Percentiles rank a stretch among this genome's conserved stretches.
phyloP scores from a whole-genome alignment of 192 early-diverging fungal species.

The Backusella tarrabulga region DNA sequence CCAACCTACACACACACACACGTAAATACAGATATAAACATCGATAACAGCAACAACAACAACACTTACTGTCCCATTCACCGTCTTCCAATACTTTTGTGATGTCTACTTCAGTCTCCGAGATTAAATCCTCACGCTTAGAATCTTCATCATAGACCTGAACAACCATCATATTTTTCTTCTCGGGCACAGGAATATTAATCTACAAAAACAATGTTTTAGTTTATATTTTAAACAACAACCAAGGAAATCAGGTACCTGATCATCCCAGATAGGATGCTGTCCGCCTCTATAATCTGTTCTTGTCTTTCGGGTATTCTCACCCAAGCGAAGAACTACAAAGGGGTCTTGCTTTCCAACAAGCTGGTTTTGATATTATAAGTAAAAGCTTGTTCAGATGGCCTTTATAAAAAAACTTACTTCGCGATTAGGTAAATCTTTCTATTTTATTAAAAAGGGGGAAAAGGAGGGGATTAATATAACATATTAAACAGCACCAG shows the following conservation, averaged over 20 bases:
- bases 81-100: conserved; percentile 46
- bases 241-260: conserved; percentile 32
- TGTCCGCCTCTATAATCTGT: conserved; percentile 58
- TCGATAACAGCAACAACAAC: neutral
- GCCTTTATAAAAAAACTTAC: conserved; percentile 5
- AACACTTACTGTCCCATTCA: conserved; percentile 51
- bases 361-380: conserved; percentile 12
- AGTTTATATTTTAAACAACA: neutral
- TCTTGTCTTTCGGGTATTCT: conserved; percentile 40
- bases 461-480: neutral
- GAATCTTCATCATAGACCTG: conserved; percentile 54
- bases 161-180: conserved; percentile 44
- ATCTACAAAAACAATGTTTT: conserved; percentile 24
- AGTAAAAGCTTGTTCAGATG: neutral
- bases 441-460: conserved; percentile 17
- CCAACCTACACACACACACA: conserved; percentile 40
- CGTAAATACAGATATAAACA: neutral
- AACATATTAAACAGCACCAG: neutral
- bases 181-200: conserved; percentile 40
- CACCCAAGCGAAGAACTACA: conserved; percentile 47
- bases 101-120: conserved; percentile 49
- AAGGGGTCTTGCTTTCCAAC: conserved; percentile 59
- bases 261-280: conserved; percentile 56
- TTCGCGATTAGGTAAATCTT: conserved; percentile 40
- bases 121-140: conserved; percentile 51